Percentiles rank a stretch among this genome's conserved stretches.
phyloP scores from a whole-genome alignment of 192 early-diverging fungal species.

The Cladochytrium replicatum region DNA sequence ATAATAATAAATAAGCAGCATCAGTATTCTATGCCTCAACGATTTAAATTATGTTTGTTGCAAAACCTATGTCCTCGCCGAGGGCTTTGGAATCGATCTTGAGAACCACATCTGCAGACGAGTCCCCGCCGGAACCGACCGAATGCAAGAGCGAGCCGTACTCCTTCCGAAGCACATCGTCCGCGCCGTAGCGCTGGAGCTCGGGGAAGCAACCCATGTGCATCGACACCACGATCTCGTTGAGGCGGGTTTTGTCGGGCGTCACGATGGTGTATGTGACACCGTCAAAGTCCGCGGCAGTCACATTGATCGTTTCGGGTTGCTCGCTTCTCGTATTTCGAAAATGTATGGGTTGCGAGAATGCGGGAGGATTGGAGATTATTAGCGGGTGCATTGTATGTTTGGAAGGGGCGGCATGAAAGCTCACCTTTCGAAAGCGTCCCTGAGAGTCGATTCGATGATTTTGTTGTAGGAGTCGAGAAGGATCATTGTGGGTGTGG shows the following conservation, averaged over 20 bases:
- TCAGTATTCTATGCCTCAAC: slow-evolving; percentile 3
- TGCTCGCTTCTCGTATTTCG: too few relatives aligned
- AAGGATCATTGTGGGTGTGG: too few relatives aligned
- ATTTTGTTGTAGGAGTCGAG: too few relatives aligned
- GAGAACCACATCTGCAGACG: slow-evolving; percentile 73
- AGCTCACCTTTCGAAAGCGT: too few relatives aligned
- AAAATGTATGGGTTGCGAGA: too few relatives aligned
- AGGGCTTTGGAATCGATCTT: slow-evolving; percentile 70
- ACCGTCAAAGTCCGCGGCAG: slow-evolving; percentile 94
- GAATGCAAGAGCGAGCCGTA: slow-evolving; percentile 60
- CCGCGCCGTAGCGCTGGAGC: slow-evolving; percentile 69
- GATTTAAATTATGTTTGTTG: slow-evolving; percentile 2
- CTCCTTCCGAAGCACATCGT: slow-evolving; percentile 68
- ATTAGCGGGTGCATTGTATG: too few relatives aligned
- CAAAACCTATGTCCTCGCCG: slow-evolving; percentile 60
- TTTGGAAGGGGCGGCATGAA: too few relatives aligned
- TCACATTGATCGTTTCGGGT: slow-evolving; percentile 61
- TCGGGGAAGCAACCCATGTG: slow-evolving; percentile 76
- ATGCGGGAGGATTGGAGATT: too few relatives aligned
- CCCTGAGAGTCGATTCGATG: too few relatives aligned
- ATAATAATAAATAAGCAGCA: not conserved
- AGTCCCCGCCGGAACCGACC: slow-evolving; percentile 34
- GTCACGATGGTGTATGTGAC: slow-evolving; percentile 79
- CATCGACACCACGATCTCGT: slow-evolving; percentile 60
- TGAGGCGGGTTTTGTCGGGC: slow-evolving; percentile 37